phyloP scores from a whole-genome alignment of 768 basidiomycete species.

The Phanerochaete carnosa region DNA sequence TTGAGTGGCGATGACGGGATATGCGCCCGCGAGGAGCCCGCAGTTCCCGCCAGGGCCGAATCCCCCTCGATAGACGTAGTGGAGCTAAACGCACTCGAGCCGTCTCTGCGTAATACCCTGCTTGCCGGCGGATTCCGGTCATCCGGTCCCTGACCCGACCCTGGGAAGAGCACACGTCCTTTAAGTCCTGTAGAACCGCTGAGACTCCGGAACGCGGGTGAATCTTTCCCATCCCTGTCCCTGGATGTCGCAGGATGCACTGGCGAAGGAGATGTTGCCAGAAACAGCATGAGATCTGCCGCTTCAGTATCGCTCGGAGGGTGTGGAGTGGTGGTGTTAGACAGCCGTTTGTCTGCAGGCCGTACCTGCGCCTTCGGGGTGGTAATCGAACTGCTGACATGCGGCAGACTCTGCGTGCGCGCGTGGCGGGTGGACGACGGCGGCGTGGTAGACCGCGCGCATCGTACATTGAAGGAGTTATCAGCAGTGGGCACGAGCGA shows the following conservation, averaged over 20 bases:
- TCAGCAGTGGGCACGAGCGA: slow-evolving; percentile 37
- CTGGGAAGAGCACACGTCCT: slow-evolving; percentile 70
- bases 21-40: slow-evolving; percentile 28
- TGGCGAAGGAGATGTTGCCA: slow-evolving; percentile 84
- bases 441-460: slow-evolving; percentile 32
- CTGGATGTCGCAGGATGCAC: slow-evolving; percentile 54
- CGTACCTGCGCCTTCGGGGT: slow-evolving; percentile 20
- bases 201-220: slow-evolving; percentile 54
- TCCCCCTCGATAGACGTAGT: slow-evolving; percentile 31
- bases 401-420: slow-evolving; percentile 16
- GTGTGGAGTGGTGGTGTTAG: slow-evolving; percentile 31
- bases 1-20: slow-evolving; percentile 10
- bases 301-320: slow-evolving; percentile 77
- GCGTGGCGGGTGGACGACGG: slow-evolving; percentile 25
- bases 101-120: slow-evolving; percentile 28
- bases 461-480: slow-evolving; percentile 31
- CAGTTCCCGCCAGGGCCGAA: slow-evolving; percentile 10
- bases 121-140: slow-evolving; percentile 11
- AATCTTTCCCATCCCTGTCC: slow-evolving; percentile 45
- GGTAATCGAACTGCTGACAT: slow-evolving; percentile 17
- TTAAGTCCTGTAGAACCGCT: slow-evolving; percentile 48
- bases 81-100: slow-evolving; percentile 42
- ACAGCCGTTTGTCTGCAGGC: slow-evolving; percentile 9
- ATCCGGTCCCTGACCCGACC: slow-evolving; percentile 17
- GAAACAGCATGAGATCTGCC: slow-evolving; percentile 80